Percentiles rank a stretch among this genome's conserved stretches.
These are phyloP conservation scores for Cytospora leucostoma DNA, from an alignment of 2,329 filamentous ascomycete genomes.

Conservation along the genomic window DNA sequence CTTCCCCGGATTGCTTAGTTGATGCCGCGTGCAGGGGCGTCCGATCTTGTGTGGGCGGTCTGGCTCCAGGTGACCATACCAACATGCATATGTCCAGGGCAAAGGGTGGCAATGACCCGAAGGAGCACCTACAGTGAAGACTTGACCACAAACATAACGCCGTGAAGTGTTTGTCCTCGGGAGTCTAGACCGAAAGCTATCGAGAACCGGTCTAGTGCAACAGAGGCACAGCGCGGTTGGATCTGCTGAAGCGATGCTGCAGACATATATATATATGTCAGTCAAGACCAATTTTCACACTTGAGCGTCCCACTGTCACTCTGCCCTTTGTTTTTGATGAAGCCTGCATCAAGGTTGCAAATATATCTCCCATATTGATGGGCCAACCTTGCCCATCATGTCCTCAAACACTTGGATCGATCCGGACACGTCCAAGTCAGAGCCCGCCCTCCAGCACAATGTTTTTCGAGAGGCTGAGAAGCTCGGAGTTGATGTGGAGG, in stretches of 20 bases:
- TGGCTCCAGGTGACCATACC: not conserved
- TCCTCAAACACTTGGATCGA: slow-evolving; percentile 19
- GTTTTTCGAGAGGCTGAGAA: slow-evolving; percentile 37
- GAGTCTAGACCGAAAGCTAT: slow-evolving; percentile 13
- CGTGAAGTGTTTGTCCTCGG: slow-evolving; percentile 10
- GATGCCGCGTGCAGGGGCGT: not conserved
- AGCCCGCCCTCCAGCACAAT: slow-evolving; percentile 31
- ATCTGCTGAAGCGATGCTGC: slow-evolving; percentile 1
- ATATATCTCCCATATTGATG: not conserved
- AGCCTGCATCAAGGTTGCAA: not conserved
- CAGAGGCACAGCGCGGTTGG: not conserved
- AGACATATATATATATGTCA: slow-evolving; percentile 22
- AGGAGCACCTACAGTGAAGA: not conserved
- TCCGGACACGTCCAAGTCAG: slow-evolving; percentile 24
- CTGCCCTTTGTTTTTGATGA: not conserved
- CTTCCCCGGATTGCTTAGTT: slow-evolving; percentile 5
- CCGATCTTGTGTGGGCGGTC: slow-evolving; percentile 5
- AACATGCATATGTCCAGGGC: not conserved
- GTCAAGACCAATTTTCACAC: slow-evolving; percentile 5
- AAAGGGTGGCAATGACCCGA: slow-evolving; percentile 1
- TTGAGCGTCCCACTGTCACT: not conserved
- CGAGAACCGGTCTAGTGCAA: slow-evolving; percentile 11
- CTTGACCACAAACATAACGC: not conserved
- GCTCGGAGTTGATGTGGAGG: slow-evolving; percentile 42
- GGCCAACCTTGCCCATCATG: slow-evolving; percentile 26